phyloP scores from a whole-genome alignment of 129 eudicot genomes.

The Lonicera japonica region DNA sequence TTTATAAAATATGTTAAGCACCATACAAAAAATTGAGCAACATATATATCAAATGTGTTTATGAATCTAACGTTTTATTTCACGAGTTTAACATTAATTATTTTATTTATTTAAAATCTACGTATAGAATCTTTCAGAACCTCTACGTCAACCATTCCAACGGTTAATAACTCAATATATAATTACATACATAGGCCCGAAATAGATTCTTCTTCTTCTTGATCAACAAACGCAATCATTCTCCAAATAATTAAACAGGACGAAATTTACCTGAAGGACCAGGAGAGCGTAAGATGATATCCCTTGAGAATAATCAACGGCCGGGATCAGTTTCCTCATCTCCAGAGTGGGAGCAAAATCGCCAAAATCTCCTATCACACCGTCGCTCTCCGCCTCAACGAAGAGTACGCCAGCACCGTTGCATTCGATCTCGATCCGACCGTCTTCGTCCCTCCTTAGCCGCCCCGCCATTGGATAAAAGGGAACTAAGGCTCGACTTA shows the following conservation, averaged over 20 bases:
- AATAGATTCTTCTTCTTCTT: no score
- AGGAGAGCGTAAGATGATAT: slow-evolving; percentile 54
- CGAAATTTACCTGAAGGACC: slow-evolving; percentile 50
- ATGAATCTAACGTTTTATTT: no score
- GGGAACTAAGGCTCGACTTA: slow-evolving; percentile 59
- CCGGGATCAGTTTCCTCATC: slow-evolving; percentile 59
- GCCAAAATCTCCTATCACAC: slow-evolving; percentile 58
- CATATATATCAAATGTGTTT: no score
- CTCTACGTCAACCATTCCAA: neutral
- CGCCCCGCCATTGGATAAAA: slow-evolving; percentile 87
- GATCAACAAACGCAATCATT: neutral
- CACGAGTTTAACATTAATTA: no score
- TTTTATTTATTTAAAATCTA: no score
- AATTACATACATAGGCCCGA: no score
- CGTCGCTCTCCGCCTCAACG: slow-evolving; percentile 70
- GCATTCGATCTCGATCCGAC: slow-evolving; percentile 76
- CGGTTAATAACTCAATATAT: slow-evolving; percentile 4
- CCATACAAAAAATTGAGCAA: no score
- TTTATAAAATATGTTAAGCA: no score
- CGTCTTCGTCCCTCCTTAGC: slow-evolving; percentile 62
- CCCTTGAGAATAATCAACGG: slow-evolving; percentile 70
- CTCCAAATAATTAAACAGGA: neutral
- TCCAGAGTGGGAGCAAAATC: slow-evolving; percentile 80
- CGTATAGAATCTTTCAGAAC: no score
- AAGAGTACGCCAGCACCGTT: slow-evolving; percentile 77